phyloP scores from a whole-genome alignment of 805 yeast species.

The Kluyveromyces wickerhamii region DNA sequence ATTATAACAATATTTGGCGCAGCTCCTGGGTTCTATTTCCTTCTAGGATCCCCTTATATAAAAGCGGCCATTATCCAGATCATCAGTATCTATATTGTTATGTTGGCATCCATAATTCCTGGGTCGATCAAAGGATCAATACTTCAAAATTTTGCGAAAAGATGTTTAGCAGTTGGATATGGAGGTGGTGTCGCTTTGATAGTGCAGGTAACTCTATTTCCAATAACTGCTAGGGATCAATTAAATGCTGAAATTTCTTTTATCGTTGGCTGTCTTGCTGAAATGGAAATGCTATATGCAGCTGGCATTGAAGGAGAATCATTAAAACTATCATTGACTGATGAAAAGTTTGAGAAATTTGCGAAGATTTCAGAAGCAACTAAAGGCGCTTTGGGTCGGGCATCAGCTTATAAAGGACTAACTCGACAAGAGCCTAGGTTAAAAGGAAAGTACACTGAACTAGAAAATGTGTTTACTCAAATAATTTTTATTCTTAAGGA shows the following conservation, averaged over 20 bases:
- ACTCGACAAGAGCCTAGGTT: slow-evolving; percentile 42
- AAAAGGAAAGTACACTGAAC: slow-evolving; percentile 37
- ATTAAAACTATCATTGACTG: slow-evolving; percentile 22
- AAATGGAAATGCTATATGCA: slow-evolving; percentile 33
- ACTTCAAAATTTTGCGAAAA: slow-evolving; percentile 37
- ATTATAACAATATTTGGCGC: slow-evolving; percentile 38
- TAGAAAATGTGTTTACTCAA: slow-evolving; percentile 35
- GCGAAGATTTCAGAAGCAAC: slow-evolving; percentile 31
- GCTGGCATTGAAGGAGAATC: slow-evolving; percentile 35
- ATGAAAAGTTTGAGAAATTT: slow-evolving; percentile 28
- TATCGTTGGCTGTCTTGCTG: slow-evolving; percentile 34
- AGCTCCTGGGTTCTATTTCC: slow-evolving; percentile 38
- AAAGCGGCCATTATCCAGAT: slow-evolving; percentile 45
- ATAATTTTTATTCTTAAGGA: slow-evolving; percentile 39
- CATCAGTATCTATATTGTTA: slow-evolving; percentile 40
- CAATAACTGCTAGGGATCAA: slow-evolving; percentile 41
- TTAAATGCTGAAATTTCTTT: slow-evolving; percentile 35
- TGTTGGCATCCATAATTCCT: slow-evolving; percentile 38
- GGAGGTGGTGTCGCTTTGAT: slow-evolving; percentile 42
- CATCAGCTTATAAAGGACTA: slow-evolving; percentile 33
- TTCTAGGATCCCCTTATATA: slow-evolving; percentile 40
- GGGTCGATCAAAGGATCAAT: slow-evolving; percentile 33
- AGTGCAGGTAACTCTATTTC: slow-evolving; percentile 39
- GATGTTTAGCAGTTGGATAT: slow-evolving; percentile 43
- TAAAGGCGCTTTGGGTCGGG: slow-evolving; percentile 33